Evolutionary conservation across 2,329 filamentous ascomycete species (phyloP), one percentile per base, ranked within the genome.

Genomic region (Botryotinia convoluta): DNA sequence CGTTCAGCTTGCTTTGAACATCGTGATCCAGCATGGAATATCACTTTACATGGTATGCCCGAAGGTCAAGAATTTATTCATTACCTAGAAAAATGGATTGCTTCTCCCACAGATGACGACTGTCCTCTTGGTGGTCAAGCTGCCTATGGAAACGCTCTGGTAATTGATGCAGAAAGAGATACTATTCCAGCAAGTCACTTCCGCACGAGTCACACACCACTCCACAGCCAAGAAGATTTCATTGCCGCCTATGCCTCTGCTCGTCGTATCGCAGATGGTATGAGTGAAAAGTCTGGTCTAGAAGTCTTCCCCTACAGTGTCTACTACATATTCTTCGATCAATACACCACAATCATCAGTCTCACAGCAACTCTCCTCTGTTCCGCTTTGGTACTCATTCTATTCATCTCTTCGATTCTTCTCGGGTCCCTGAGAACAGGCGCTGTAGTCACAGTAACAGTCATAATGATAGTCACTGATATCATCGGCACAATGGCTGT

Each of bases 311-410:
- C 96, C 0, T 99, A 99, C 84, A 97, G 93, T 78, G 91, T 98
- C 74, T 97, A 97, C 82, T 99, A 99, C 85, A 95, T 99, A 81
- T 99, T 98, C 88, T 99, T 99, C 81, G 96, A 99, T 81, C 96
- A 98, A 81, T 99, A 99, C 80, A 88, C 93, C 9, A 89, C 89
- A 73, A 98, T 99, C 75, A 90, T 97, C 32, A 87, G 88, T 18
- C 87, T 98, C 6, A 95, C 95, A 0, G 91, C 88, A 0, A 89
- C 91, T 0, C 88, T 99, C 1, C 88, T 99, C 44, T 92, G 92
- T 59, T 92, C 93, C 5, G 95, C 94, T 0, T 86, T 98, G 22
- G 93, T 88, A 39, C 93, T 97, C 76, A 97, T 98, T 74, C 92
- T 98, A 74, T 81, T 92, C 74, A 88, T 99, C 63, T 92, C 93